Evolutionary conservation across 345 rosid species (phyloP), one percentile per base, ranked within the genome.

Genomic region (Citrus glauca): DNA sequence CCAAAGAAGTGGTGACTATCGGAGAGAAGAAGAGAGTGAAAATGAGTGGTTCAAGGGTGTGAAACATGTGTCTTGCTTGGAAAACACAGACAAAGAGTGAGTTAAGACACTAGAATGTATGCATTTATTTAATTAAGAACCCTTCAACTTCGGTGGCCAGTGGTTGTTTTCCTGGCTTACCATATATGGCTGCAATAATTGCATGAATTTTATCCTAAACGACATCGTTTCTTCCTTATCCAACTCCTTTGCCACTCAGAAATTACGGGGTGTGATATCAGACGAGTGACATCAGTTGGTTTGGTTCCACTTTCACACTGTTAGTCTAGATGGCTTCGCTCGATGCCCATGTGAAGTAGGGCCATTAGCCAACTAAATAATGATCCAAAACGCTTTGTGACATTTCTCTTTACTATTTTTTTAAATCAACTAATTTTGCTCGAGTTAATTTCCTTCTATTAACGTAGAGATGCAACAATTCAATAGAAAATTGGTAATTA

Each of bases 31-130:
- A 28, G 75, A 13, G 60, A 50, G 66, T 16, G 77, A 48, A 38
- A 40, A 24, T 64, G 65, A 50, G 74, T 37, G 17, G 71, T 73
- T 72, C 64, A 68, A 67, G 57, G 28, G 64, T 22, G 22, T 1
- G 80, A 77, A 77, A 33, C 35, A 50, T 66, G 72, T 53, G 71
- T n/a, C 16, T 11, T 64, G 16, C 70, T 64, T 22, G n/a, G 38
- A 33, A 66, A 45, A 28, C 19, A 19, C 11, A 28, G 55, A 11
- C 28, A 22, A 64, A 7, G 27, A 25, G 59, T 64, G 48, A 75
- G 30, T 16, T 11, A 17, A n/a, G 22, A 6, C 28, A 6, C 30
- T 28, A 6, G 11, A 61, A 45, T 42, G 60, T 28, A 10, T 5
- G 70, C 77, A 42, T 42, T 74, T 62, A 74, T 45, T 11, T 45